Evolutionary conservation across 108 stramenopile species (phyloP).

Genomic region (Fragilariopsis cylindrus): DNA sequence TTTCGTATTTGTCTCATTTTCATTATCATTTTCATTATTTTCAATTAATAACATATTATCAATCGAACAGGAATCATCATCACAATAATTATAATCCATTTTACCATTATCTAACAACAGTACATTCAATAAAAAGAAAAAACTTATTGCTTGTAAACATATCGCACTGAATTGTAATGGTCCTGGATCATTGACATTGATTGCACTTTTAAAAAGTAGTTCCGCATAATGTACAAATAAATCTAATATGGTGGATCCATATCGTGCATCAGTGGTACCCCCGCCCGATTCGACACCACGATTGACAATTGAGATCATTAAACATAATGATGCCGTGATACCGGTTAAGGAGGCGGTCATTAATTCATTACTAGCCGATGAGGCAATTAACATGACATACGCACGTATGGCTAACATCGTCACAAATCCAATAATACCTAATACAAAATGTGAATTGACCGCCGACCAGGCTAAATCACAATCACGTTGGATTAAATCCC

Average conservation of each 20-base stretch:
- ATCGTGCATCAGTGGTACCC: conserved; percentile 28
- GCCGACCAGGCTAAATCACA: conserved; percentile 41
- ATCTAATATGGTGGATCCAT: conserved; percentile 31
- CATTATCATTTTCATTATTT: too few species aligned
- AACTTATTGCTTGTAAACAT: neutral
- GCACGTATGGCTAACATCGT: conserved; percentile 18
- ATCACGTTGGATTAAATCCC: conserved; percentile 48
- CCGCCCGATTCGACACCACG: conserved; percentile 40
- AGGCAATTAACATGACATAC: conserved; percentile 36
- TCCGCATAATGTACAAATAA: conserved; percentile 29
- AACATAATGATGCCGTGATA: conserved; percentile 30
- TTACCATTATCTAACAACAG: conserved; percentile 3
- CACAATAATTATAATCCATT: neutral
- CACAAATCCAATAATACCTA: conserved; percentile 45
- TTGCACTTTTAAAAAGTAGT: neutral
- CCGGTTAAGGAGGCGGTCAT: conserved; percentile 25
- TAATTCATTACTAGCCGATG: conserved; percentile 27
- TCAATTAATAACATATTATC: too few species aligned
- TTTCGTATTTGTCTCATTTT: too few species aligned
- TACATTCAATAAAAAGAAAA: neutral
- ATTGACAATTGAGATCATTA: conserved; percentile 46
- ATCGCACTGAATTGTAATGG: conserved; percentile 6
- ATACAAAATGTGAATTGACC: conserved; percentile 46
- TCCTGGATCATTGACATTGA: neutral
- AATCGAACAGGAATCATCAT: too few species aligned